A percentile compares a stretch with the other conserved stretches of the same genome.
Conservation (phyloP, 83 land plant genomes). For the Picea abies region DNA sequence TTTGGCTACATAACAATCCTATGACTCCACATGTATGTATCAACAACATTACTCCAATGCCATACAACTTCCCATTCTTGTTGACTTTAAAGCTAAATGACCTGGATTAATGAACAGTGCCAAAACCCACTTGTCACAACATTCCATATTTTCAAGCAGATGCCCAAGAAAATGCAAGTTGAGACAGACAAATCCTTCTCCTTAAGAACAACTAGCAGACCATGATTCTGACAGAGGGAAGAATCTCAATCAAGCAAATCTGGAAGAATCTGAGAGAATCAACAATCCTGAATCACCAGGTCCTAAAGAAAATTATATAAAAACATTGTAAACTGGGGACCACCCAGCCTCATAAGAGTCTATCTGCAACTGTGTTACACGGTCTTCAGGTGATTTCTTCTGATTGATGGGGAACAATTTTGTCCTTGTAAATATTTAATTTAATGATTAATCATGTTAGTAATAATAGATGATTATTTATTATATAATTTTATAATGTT, state of each 20-base stretch:
- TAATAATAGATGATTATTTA: too few species aligned
- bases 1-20: too few species aligned
- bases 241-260: not conserved
- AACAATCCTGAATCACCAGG: not conserved
- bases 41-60: too few species aligned
- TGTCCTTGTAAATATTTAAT: too few species aligned
- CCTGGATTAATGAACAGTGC: not conserved
- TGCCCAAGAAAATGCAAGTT: not conserved
- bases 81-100: not conserved
- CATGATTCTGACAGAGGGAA: not conserved
- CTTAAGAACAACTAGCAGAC: not conserved
- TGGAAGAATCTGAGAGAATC: not conserved
- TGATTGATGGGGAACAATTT: too few species aligned
- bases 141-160: not conserved
- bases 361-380: not conserved
- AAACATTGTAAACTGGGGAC: not conserved
- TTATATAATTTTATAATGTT: too few species aligned
- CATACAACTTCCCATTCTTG: too few species aligned
- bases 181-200: not conserved
- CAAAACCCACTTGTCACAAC: not conserved
- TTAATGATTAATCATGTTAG: too few species aligned
- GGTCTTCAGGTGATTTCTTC: too few species aligned
- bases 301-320: not conserved
- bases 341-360: not conserved
- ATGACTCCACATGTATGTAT: too few species aligned